Base-by-base conservation (phyloP, 352 stramenopile species). In the Pythium apleroticum region DNA sequence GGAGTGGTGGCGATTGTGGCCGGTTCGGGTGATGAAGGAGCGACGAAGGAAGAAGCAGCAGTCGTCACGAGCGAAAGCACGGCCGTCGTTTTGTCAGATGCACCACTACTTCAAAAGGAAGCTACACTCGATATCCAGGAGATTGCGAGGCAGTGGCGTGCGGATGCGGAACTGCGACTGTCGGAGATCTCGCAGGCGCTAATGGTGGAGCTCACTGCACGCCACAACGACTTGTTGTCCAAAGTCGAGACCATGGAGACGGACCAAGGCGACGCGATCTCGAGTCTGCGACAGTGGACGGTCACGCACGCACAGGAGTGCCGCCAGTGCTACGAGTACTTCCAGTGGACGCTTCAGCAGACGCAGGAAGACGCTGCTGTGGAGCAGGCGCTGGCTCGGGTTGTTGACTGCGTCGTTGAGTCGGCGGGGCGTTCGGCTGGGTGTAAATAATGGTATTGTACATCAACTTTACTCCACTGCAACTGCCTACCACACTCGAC, bases 321-420 rank as follows among this genome's bases (percentile, higher is more conserved):
- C 41, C 64, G 78, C 0, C 61, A 76, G 37, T 81, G 77, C 56
- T 85, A 84, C 52, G 77, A 81, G 57, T 89, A 84, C 50, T 45
- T 88, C 37, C 73, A 71, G 50, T 84, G 67, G 71, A 72, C 71
- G 3, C 46, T 87, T 7, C 72, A 86, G 56, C 53, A 74, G 30
- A 43, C 50, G 20, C 57, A 64, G 33, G 56, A 53, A 14, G 75
- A 86, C 30, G 28, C 33, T 20, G 20, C 49, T 0, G 65, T 71
- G 41, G 30, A 53, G 60, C 57, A 64, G 28, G 41, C 76, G 81
- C 30, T 48, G 37, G 46, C 45, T 5, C 1, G 33, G 4, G n/a
- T 71, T 14, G 57, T 71, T 0, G 43, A 66, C 52, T n/a, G 20
- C 17, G 65, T 71, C 7, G 15, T 59, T 14, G 59, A 58, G 39